These are phyloP conservation scores for Hypoxylon rickii DNA, from an alignment of 495 filamentous ascomycete genomes.

Conservation along the genomic window DNA sequence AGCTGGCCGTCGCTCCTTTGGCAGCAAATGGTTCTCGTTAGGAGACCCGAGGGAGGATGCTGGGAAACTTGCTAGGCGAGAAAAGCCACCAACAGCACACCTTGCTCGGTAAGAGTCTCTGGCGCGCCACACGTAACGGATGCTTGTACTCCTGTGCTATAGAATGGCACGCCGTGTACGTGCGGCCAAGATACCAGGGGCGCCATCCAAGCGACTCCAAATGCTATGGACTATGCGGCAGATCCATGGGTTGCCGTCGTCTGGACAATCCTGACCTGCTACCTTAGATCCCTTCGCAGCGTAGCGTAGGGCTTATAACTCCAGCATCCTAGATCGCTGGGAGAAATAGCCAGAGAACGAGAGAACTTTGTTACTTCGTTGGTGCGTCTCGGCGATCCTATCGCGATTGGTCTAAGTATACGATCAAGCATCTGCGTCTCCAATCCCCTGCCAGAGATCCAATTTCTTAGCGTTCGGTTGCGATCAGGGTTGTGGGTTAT, in stretches of 20 bases:
- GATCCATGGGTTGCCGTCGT: conserved; percentile 12
- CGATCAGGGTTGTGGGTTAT: conserved; percentile 5
- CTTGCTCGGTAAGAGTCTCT: no score
- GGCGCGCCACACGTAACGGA: no score
- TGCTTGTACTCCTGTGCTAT: no score
- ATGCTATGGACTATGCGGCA: background rate
- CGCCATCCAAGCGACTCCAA: conserved; percentile 9
- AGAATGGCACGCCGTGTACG: background rate
- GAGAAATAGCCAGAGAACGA: conserved; percentile 5
- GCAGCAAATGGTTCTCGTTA: background rate
- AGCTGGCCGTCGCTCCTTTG: background rate
- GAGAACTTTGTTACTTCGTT: no score
- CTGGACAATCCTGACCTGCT: conserved; percentile 8
- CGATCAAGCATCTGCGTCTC: conserved; percentile 4
- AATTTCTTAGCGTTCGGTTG: background rate
- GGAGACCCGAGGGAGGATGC: no score
- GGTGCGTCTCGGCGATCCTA: conserved; percentile 5
- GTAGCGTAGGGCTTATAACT: conserved; percentile 4
- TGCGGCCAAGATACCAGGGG: conserved; percentile 11
- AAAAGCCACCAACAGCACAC: background rate
- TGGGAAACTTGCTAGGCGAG: no score
- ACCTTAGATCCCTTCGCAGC: conserved; percentile 3
- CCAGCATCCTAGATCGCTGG: background rate
- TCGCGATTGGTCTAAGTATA: conserved; percentile 5
- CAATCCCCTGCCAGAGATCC: conserved; percentile 8